A percentile compares a stretch with the other conserved stretches of the same genome.
Conservation (phyloP, 2,329 filamentous ascomycete species). For the Aspergillus brasiliensis region DNA sequence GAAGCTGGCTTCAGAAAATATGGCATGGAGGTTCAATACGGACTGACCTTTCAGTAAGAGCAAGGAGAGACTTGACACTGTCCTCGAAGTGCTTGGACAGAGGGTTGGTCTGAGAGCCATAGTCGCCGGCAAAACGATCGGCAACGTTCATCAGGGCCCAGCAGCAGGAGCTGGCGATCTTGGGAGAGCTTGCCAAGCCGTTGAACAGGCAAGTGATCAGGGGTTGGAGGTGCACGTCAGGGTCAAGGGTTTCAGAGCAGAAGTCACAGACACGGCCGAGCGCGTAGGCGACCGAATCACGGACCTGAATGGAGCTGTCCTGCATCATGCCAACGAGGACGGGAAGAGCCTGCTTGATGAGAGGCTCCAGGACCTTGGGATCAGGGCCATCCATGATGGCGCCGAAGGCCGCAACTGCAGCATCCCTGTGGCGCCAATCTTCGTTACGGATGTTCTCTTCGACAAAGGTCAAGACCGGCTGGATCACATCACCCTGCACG, state of each 20-base stretch:
- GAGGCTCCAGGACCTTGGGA: slow-evolving; percentile 84
- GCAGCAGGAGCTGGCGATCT: slow-evolving; percentile 98
- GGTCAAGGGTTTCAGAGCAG: slow-evolving; percentile 89
- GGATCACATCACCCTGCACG: slow-evolving; percentile 80
- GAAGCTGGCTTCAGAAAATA: slow-evolving; percentile 3
- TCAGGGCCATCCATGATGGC: slow-evolving; percentile 99
- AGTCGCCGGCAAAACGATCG: slow-evolving; percentile 88
- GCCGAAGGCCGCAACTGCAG: slow-evolving; percentile 93
- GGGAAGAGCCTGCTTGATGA: slow-evolving; percentile 92
- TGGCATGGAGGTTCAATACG: not conserved
- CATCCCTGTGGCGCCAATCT: slow-evolving; percentile 94
- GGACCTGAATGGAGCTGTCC: slow-evolving; percentile 83
- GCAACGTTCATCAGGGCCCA: slow-evolving; percentile 99
- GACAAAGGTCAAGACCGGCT: slow-evolving; percentile 85
- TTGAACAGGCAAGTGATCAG: slow-evolving; percentile 88
- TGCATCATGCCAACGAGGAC: slow-evolving; percentile 93
- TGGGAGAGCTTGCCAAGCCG: slow-evolving; percentile 84
- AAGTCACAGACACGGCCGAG: slow-evolving; percentile 94
- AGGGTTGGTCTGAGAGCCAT: slow-evolving; percentile 75
- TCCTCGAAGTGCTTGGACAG: slow-evolving; percentile 91
- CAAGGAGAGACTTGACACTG: slow-evolving; percentile 80
- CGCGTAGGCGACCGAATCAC: slow-evolving; percentile 94
- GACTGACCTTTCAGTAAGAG: slow-evolving; percentile 73
- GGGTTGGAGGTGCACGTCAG: slow-evolving; percentile 75
- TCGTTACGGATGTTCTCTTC: slow-evolving; percentile 86